Evolutionary conservation across 1,139 yeast species (phyloP), one percentile per base, ranked within the genome.

Genomic region (Geotrichum siamense): DNA sequence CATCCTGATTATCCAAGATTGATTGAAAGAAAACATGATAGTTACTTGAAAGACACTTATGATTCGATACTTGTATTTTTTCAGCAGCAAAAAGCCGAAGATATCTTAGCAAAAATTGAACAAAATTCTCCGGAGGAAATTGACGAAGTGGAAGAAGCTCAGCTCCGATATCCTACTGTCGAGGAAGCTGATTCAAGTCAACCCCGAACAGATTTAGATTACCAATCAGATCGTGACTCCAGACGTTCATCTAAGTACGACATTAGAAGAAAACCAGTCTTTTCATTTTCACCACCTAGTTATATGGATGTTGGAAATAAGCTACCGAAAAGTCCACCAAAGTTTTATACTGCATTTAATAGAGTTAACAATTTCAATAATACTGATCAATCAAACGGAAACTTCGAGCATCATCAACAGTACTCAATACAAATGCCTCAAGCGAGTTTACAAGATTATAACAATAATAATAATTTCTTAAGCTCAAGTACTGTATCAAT

Each of bases 1-100:
- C 37, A 42, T 16, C 42, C 44, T 9, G 38, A 41, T n/a, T 51
- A 35, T 32, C 35, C 35, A 35, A 34, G 40, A 13, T 44, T 47
- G 29, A n/a, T n/a, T n/a, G n/a, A n/a, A n/a, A n/a, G n/a, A n/a
- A n/a, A n/a, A n/a, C n/a, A n/a, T n/a, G n/a, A n/a, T n/a, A n/a
- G 43, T 25, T 44, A 41, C 26, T 44, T 40, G 20, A 47, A 41
- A 20, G 30, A 19, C 10, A 12, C 22, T 9, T 43, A 43, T 13
- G 29, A 43, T 8, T n/a, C n/a, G n/a, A n/a, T n/a, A n/a, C n/a
- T n/a, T n/a, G n/a, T 10, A 12, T 43, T 43, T 39, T 43, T 43
- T 16, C 20, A 34, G 10, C 33, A 15, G 8, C 17, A 12, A 10
- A 22, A 21, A 16, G 31, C 31, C 20, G 35, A 39, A 27, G 13